Evolutionary conservation across 2,329 filamentous ascomycete genomes (phyloP), one percentile per base, ranked within the genome.

Genomic region (Colletotrichum eremochloae): DNA sequence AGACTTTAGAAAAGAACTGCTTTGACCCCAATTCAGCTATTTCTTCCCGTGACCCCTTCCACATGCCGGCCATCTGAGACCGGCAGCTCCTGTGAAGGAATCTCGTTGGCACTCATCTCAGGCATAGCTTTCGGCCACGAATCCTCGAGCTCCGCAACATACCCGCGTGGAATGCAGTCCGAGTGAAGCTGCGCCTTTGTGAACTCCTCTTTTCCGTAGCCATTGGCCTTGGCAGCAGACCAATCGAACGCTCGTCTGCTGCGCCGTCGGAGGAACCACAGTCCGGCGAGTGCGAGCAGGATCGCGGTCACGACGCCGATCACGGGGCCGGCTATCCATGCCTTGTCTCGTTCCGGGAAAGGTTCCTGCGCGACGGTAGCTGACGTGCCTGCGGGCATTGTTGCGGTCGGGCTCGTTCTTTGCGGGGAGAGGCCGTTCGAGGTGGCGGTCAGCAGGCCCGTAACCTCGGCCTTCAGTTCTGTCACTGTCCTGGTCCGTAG

Each of bases 321-420:
- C 2, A 71, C 48, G 5, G 63, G 48, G 8, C 68, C 68, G 15
- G 68, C 63, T 24, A 67, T 31, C 68, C 68, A 71, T 20, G 57
- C 63, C 6, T 53, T 61, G 38, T 38, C 48, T 12, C 11, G 20
- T 7, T 20, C n/a, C 1, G 44, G 55, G 7, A 44, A 20, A n/a
- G 15, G 18, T 3, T 50, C 44, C n/a, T 9, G 18, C 38, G 8
- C 24, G 8, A 8, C n/a, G 31, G 60, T 62, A 15, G 36, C 12
- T 2, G 48, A 58, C 6, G 56, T 40, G 6, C n/a, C 14, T 5
- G 12, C n/a, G 56, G 14, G 56, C 18, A 15, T 18, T 7, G 38
- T 58, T 29, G 18, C 12, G n/a, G 12, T 58, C 14, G n/a, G n/a
- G 7, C 7, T 57, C 8, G n/a, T 57, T 6, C 9, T 38, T 11